These are phyloP conservation scores for Metschnikowia corniflorae DNA, from an alignment of 805 yeast species.

Conservation along the genomic window DNA sequence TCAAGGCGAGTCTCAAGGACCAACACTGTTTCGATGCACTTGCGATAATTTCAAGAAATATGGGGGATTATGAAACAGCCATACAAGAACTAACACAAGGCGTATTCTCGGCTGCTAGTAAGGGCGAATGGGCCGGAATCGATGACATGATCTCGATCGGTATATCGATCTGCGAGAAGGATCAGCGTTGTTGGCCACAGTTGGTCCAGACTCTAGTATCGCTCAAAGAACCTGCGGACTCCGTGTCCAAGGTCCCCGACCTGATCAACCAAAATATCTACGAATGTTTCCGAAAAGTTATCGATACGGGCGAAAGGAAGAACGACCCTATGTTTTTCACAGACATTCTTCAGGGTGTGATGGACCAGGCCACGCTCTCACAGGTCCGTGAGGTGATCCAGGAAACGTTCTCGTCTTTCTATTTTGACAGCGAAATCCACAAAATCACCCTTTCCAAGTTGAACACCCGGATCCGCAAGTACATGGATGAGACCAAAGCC, in stretches of 20 bases:
- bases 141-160: constrained; percentile 8
- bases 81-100: constrained; percentile 26
- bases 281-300: constrained; percentile 30
- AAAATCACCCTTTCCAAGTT: constrained; percentile 49
- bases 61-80: constrained; percentile 27
- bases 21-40: constrained; percentile 27
- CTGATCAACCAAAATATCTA: constrained; percentile 29
- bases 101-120: constrained; percentile 24
- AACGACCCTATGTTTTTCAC: constrained; percentile 7
- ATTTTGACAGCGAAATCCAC: constrained; percentile 59
- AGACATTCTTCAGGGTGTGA: constrained; percentile 11
- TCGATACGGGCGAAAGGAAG: constrained; percentile 21
- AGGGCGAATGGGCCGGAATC: background rate
- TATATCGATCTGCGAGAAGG: constrained; percentile 12
- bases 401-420: constrained; percentile 62
- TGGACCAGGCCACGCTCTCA: constrained; percentile 40
- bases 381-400: constrained; percentile 57
- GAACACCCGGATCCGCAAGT: constrained; percentile 51
- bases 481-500: constrained; percentile 40
- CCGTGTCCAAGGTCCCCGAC: constrained; percentile 1
- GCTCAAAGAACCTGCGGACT: constrained; percentile 13
- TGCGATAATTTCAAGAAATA: constrained; percentile 26
- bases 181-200: constrained; percentile 29
- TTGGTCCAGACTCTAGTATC: constrained; percentile 25
- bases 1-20: constrained; percentile 22